These are phyloP conservation scores for Neonectria hederae DNA, from an alignment of 2,329 filamentous ascomycete species.

Conservation along the genomic window DNA sequence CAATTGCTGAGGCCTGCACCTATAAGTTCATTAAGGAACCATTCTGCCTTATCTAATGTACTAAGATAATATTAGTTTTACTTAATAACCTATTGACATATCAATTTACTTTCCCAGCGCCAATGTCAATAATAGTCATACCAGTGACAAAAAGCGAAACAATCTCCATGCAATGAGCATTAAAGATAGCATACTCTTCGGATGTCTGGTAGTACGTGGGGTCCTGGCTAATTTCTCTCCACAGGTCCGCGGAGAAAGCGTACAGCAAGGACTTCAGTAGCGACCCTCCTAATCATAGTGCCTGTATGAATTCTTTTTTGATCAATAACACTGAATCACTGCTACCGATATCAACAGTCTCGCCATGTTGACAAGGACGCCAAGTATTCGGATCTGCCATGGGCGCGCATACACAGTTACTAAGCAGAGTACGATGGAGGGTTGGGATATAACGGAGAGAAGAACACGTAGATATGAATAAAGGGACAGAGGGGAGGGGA, in stretches of 20 bases:
- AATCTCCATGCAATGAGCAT: neutral
- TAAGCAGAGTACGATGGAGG: no score
- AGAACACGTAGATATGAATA: no score
- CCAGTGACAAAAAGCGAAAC: neutral
- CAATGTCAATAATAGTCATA: neutral
- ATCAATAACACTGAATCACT: neutral
- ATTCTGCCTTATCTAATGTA: neutral
- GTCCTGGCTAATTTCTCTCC: neutral
- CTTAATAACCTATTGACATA: neutral
- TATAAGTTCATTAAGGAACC: neutral
- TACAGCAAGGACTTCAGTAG: neutral
- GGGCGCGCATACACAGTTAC: no score
- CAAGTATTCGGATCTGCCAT: neutral
- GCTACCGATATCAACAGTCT: neutral
- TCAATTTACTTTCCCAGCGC: neutral
- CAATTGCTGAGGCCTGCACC: neutral
- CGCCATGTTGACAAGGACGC: neutral
- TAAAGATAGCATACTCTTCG: neutral
- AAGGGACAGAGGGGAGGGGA: no score
- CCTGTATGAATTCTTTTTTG: neutral
- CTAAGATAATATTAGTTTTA: neutral
- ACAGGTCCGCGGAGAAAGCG: neutral
- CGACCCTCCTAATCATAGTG: neutral
- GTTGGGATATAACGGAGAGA: no score
- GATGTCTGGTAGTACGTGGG: neutral